Conservation (phyloP, 257 asterid species). For the Asclepias syriaca region DNA sequence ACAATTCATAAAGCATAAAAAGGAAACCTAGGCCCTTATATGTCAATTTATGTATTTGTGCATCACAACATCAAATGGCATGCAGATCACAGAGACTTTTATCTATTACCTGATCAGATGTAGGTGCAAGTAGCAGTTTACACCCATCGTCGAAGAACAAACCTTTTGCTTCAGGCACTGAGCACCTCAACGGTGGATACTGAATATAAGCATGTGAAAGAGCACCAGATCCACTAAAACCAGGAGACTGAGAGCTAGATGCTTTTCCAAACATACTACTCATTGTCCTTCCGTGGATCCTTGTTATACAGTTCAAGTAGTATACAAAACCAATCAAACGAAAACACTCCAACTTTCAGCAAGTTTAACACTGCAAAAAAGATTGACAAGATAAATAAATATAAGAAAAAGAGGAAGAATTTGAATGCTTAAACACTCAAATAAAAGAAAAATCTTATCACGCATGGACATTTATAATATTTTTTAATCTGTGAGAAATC, state of each 20-base stretch:
- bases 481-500: not conserved
- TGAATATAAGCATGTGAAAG: slow-evolving; percentile 77
- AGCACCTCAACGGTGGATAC: slow-evolving; percentile 75
- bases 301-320: slow-evolving; percentile 18
- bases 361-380: slow-evolving; percentile 11
- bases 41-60: not conserved
- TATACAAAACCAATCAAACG: not conserved
- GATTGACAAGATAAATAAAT: not conserved
- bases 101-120: slow-evolving; percentile 62
- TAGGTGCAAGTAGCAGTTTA: slow-evolving; percentile 59
- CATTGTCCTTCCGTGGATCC: slow-evolving; percentile 18
- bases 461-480: not conserved
- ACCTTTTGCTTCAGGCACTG: slow-evolving; percentile 52
- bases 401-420: not conserved
- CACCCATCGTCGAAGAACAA: slow-evolving; percentile 77
- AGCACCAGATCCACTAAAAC: slow-evolving; percentile 71
- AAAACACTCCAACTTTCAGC: not conserved
- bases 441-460: not conserved
- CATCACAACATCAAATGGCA: not conserved
- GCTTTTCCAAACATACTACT: slow-evolving; percentile 55
- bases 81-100: not conserved
- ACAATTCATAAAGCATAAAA: slow-evolving; percentile 18
- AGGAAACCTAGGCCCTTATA: slow-evolving; percentile 1
- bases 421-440: not conserved
- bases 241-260: slow-evolving; percentile 57